Evolutionary conservation across 257 asterid species (phyloP).

Genomic region (Nicotiana benthamiana): DNA sequence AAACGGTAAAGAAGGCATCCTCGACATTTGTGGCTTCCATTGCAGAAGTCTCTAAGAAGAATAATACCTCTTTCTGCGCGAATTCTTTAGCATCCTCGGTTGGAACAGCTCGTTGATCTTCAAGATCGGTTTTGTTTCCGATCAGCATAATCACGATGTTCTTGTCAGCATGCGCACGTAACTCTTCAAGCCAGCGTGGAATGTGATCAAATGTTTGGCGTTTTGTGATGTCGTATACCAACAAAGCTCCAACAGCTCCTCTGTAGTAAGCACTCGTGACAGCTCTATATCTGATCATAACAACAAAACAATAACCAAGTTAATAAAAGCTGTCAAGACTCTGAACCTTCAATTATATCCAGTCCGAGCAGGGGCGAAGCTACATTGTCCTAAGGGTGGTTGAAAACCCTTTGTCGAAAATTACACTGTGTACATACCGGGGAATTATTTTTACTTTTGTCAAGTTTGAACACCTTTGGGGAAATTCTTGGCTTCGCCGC

Average conservation of each 20-base stretch:
- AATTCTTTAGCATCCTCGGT: slow-evolving; percentile 79
- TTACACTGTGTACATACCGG: no score
- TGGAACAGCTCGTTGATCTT: slow-evolving; percentile 54
- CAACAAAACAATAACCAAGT: neutral
- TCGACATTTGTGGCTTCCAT: slow-evolving; percentile 60
- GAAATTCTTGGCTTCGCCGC: no score
- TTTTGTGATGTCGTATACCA: slow-evolving; percentile 68
- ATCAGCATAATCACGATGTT: slow-evolving; percentile 65
- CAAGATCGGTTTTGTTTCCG: slow-evolving; percentile 73
- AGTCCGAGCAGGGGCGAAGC: no score
- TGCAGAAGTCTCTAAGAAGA: slow-evolving; percentile 77
- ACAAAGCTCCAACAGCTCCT: slow-evolving; percentile 79
- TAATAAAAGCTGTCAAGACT: neutral
- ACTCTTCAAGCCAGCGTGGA: slow-evolving; percentile 66
- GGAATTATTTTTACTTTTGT: no score
- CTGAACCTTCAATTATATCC: neutral
- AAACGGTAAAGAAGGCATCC: slow-evolving; percentile 50
- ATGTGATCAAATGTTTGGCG: slow-evolving; percentile 73
- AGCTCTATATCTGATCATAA: slow-evolving; percentile 57
- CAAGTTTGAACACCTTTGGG: no score
- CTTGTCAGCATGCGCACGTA: slow-evolving; percentile 45
- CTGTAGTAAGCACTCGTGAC: slow-evolving; percentile 81
- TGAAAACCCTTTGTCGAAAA: no score
- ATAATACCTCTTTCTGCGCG: slow-evolving; percentile 55
- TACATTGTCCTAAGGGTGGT: no score